Evolutionary conservation across 148 eudicot species (phyloP).

Genomic region (Chenopodium formosanum): DNA sequence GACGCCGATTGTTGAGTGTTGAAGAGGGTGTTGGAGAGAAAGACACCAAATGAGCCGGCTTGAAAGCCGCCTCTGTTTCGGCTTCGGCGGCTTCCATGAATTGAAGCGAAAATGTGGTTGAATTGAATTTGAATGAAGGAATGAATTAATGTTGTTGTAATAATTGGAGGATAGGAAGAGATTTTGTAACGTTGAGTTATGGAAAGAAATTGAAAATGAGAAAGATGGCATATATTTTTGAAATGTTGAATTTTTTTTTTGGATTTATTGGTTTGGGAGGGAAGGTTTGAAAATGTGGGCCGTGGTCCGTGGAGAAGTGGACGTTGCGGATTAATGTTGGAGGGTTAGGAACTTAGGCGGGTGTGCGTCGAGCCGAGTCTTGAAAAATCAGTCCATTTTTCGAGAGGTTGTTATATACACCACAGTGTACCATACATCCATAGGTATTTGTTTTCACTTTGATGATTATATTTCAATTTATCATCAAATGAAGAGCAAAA

Average conservation of each 20-base stretch:
- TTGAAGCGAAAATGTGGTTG: background rate
- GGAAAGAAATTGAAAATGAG: constrained; percentile 5
- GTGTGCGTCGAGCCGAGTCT: background rate
- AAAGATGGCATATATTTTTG: background rate
- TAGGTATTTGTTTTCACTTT: no score
- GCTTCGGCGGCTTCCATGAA: constrained; percentile 23
- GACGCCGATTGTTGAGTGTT: constrained; percentile 52
- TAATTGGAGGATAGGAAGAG: constrained; percentile 11
- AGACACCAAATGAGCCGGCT: constrained; percentile 34
- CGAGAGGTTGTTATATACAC: no score
- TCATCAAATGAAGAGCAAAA: no score
- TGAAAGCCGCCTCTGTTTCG: background rate
- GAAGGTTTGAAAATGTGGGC: constrained; percentile 20
- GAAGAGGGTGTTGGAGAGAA: constrained; percentile 47
- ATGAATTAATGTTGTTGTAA: constrained; percentile 6
- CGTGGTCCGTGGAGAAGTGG: background rate
- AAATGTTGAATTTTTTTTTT: constrained; percentile 16
- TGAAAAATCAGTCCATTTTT: no score
- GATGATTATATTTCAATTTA: no score
- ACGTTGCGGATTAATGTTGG: constrained; percentile 17
- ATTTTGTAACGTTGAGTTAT: constrained; percentile 2
- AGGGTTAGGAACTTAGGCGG: background rate
- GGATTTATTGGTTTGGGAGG: constrained; percentile 41
- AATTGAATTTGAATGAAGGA: constrained; percentile 8
- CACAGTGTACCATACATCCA: no score